phyloP scores from a whole-genome alignment of 805 yeast genomes.

The Priceomyces fermenticarens region DNA sequence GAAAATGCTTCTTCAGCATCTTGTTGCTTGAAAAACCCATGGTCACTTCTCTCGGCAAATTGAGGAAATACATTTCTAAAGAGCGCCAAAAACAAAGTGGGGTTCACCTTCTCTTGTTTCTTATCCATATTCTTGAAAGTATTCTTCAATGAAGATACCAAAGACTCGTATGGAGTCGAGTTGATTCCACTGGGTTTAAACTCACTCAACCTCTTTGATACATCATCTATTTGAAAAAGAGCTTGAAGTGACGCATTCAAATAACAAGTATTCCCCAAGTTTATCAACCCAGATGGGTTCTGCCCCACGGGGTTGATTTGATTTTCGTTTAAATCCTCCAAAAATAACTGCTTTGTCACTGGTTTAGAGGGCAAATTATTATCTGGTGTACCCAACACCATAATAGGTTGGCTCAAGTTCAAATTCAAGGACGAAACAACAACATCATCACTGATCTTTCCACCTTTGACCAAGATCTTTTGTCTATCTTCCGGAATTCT shows the following conservation, averaged over 20 bases:
- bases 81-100: constrained; percentile 61
- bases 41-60: constrained; percentile 72
- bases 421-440: constrained; percentile 50
- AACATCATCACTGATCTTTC: constrained; percentile 76
- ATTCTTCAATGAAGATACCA: constrained; percentile 36
- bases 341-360: constrained; percentile 51
- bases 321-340: constrained; percentile 63
- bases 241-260: constrained; percentile 69
- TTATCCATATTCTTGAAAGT: constrained; percentile 45
- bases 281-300: constrained; percentile 65
- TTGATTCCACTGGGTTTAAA: constrained; percentile 11
- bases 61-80: constrained; percentile 78
- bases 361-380: constrained; percentile 53
- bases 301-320: constrained; percentile 34
- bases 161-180: constrained; percentile 11
- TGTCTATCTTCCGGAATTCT: constrained; percentile 87
- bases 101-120: constrained; percentile 54
- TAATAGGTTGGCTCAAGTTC: constrained; percentile 63
- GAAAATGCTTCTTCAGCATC: constrained; percentile 98
- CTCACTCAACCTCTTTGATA: constrained; percentile 27
- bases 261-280: constrained; percentile 77
- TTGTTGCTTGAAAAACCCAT: constrained; percentile 84
- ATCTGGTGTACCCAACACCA: constrained; percentile 93
- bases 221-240: constrained; percentile 44
- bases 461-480: constrained; percentile 85